Base-by-base conservation (phyloP, 768 basidiomycete species). In the Phlebiopsis gigantea region DNA sequence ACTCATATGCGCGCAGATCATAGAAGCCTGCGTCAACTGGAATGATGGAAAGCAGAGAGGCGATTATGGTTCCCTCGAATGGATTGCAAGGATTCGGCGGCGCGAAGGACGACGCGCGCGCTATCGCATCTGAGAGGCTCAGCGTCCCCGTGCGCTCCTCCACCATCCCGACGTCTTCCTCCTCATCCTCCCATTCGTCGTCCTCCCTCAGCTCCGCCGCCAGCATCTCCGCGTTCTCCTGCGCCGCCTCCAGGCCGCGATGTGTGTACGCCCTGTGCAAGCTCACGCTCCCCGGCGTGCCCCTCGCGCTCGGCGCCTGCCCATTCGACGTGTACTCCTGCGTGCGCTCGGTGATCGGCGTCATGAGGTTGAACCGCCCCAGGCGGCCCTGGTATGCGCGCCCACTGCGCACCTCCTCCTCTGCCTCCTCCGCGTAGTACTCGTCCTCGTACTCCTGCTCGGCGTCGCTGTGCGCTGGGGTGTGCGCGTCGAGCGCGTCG, bases 301-400 rank as follows among this genome's bases (percentile, higher is more conserved):
- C 42, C 10, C 41, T 21, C 30, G 24, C 49, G 42, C 42, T 44
- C 21, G 34, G 19, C 43, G 61, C 75, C 15, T 83, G 87, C 62
- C 83, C 87, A 29, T 77, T 77, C 34, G 34, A 39, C 2, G 88
- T 81, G 67, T 77, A 95, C 70, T 98, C 97, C 64, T 82, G 82
- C 9, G 97, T 98, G 42, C 95, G 79, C 71, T 99, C 97, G 12
- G 92, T 92, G 70, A 98, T 98, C 2, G 97, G 96, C 8, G 96
- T 98, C 93, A 99, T 94, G 55, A 95, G 86, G 66, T 89, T 85
- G 72, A 98, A 90, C 57, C 80, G 77, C 31, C 88, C 89, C 66
- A 90, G 88, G 25, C 90, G 81, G 15, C 86, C 87, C 50, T 39
- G 21, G 9, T 34, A 30, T 21, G 24, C 30, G 9, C 34, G 31